Percentiles rank a stretch among this genome's conserved stretches.
phyloP scores from a whole-genome alignment of 2,329 filamentous ascomycete genomes.

The Aureobasidium sp. region DNA sequence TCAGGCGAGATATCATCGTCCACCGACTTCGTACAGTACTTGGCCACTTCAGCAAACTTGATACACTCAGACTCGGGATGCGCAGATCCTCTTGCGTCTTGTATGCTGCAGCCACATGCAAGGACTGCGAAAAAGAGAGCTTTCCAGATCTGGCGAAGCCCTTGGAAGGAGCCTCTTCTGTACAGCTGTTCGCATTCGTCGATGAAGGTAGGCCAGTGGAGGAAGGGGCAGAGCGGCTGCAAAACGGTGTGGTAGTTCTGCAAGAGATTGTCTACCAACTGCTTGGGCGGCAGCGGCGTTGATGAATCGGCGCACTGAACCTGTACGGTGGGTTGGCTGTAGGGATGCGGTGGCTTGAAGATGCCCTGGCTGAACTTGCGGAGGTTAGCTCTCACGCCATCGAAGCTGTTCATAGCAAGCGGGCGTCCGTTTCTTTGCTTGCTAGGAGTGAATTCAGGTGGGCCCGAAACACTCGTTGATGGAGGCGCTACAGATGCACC shows the following conservation, averaged over 20 bases:
- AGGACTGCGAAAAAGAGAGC: slow-evolving; percentile 77
- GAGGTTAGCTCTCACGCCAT: slow-evolving; percentile 64
- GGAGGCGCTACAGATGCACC: not conserved
- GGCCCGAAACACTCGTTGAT: not conserved
- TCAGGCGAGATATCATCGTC: slow-evolving; percentile 70
- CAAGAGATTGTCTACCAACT: slow-evolving; percentile 64
- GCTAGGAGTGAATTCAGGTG: slow-evolving; percentile 21
- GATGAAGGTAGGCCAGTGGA: slow-evolving; percentile 83
- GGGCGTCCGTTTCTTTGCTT: slow-evolving; percentile 55
- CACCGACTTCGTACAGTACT: slow-evolving; percentile 70
- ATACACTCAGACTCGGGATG: slow-evolving; percentile 49
- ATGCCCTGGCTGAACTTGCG: slow-evolving; percentile 68
- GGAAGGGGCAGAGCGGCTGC: slow-evolving; percentile 73
- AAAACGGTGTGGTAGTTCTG: slow-evolving; percentile 67
- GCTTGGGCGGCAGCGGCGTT: slow-evolving; percentile 57
- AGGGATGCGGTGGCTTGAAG: slow-evolving; percentile 67
- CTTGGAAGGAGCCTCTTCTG: slow-evolving; percentile 52
- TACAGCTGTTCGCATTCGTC: slow-evolving; percentile 72
- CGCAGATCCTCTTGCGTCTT: slow-evolving; percentile 47
- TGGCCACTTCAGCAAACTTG: slow-evolving; percentile 64
- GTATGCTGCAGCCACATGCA: slow-evolving; percentile 73
- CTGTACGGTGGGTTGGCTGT: slow-evolving; percentile 49
- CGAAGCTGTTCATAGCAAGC: slow-evolving; percentile 59
- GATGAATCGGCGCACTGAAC: slow-evolving; percentile 36
- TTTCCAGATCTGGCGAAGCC: slow-evolving; percentile 62